Base-by-base conservation (phyloP, 306 rosid species). In the Lupinus albus region DNA sequence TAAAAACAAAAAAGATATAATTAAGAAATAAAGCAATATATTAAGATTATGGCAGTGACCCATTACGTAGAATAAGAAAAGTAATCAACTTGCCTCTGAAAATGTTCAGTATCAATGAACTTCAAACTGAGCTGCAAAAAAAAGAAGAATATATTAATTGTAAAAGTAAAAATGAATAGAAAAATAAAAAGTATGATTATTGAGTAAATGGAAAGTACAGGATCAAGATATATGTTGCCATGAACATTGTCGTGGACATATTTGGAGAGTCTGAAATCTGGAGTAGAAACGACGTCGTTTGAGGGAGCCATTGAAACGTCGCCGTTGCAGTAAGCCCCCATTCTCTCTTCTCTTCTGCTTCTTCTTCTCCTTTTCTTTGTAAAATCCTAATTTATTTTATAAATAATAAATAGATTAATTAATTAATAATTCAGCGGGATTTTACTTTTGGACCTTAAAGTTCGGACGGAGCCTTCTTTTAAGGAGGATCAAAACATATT, bases 71-170 rank as follows among this genome's bases (percentile, higher is more conserved):
- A 25, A 71, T 14, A 64, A 21, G 13, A 60, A 59, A 62, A 55
- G 53, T 21, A 33, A 41, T 41, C 54, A 30, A 74, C 93, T 81
- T 74, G 73, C 98, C 96, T 88, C 71, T 93, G 97, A 79, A 89
- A 93, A 88, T 93, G 89, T 68, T 89, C 95, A 16, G 98, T 86
- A 25, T 93, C 97, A 8, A 89, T 82, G 78, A 93, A 93, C 81
- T 88, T 93, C 94, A 93, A 74, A 74, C 82, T 75, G 0, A 93
- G 89, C 98, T 93, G 89, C 83, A 84, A 80, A 71, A 80, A 64
- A 64, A 25, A 35, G 6, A 61, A 74, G 33, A 61, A 38, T n/a
- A n/a, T n/a, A n/a, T n/a, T n/a, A n/a, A n/a, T n/a, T n/a, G n/a
- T n/a, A n/a, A n/a, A n/a, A n/a, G n/a, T n/a, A 25, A 25, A 25